These are phyloP conservation scores for Litsea cubeba DNA, from an alignment of 164 flowering plant genomes.

Conservation along the genomic window DNA sequence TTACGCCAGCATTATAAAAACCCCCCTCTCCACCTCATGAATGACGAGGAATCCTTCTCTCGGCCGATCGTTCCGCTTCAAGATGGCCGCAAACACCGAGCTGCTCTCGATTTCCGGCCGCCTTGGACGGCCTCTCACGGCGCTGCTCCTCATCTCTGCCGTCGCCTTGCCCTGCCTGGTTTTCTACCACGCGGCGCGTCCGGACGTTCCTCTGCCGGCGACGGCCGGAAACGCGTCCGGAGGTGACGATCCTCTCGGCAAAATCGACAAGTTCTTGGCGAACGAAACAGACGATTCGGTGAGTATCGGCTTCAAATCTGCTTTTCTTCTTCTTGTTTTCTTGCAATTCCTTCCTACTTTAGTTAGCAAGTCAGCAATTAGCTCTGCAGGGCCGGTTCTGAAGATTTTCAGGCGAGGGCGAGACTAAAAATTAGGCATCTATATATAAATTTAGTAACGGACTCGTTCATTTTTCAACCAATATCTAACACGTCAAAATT, in stretches of 20 bases:
- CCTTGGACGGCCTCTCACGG: background rate
- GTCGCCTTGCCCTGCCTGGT: slow-evolving; percentile 12
- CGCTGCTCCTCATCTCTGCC: slow-evolving; percentile 4
- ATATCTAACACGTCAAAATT: too few relatives aligned
- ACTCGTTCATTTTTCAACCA: too few relatives aligned
- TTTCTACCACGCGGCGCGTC: slow-evolving; percentile 3
- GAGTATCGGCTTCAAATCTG: slow-evolving; percentile 1
- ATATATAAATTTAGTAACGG: too few relatives aligned
- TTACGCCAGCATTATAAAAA: too few relatives aligned
- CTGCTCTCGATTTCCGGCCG: background rate
- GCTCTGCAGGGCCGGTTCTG: too few relatives aligned
- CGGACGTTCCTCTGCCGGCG: background rate
- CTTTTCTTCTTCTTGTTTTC: background rate
- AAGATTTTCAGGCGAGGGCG: too few relatives aligned
- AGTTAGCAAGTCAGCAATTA: background rate
- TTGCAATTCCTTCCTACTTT: background rate
- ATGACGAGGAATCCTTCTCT: too few relatives aligned
- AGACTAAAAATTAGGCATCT: too few relatives aligned
- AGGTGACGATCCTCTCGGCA: background rate
- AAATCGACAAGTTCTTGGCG: background rate
- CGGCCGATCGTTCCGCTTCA: slow-evolving; percentile 5
- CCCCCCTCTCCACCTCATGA: too few relatives aligned
- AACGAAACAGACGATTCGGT: background rate
- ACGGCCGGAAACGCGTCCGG: background rate
- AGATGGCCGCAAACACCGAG: background rate